Evolutionary conservation across 2,329 filamentous ascomycete genomes (phyloP).

Genomic region (Diaporthe ilicicola): DNA sequence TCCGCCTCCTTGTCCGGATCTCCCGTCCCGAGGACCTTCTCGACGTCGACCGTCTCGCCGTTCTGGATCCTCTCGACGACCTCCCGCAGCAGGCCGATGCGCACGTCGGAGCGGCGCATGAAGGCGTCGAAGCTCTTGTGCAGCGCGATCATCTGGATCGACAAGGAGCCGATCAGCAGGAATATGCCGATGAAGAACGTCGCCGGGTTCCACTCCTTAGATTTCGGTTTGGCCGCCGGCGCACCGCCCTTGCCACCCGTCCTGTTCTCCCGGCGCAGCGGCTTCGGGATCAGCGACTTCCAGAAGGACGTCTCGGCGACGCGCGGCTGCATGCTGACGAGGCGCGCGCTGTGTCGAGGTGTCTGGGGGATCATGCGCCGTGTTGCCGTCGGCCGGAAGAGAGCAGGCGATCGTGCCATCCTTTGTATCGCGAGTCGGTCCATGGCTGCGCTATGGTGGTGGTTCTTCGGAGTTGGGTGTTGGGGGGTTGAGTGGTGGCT

Average conservation of each 20-base stretch:
- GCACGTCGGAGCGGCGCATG: conserved; percentile 78
- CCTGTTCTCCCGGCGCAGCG: conserved; percentile 56
- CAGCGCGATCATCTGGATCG: conserved; percentile 88
- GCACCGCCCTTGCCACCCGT: conserved; percentile 47
- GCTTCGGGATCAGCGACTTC: conserved; percentile 74
- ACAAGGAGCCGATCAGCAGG: conserved; percentile 90
- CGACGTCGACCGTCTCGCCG: conserved; percentile 85
- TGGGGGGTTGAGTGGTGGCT: no score
- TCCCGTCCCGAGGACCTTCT: conserved; percentile 81
- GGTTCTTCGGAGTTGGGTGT: neutral
- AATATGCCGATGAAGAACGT: conserved; percentile 86
- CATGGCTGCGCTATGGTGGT: conserved; percentile 10
- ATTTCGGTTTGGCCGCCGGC: conserved; percentile 52
- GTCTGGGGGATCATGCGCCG: neutral
- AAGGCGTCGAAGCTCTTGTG: conserved; percentile 79
- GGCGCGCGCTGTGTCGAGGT: conserved; percentile 8
- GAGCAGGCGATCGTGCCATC: neutral
- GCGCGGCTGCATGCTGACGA: conserved; percentile 38
- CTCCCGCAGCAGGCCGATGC: conserved; percentile 79
- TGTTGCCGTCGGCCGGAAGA: neutral
- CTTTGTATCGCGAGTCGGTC: conserved; percentile 23
- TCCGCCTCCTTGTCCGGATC: conserved; percentile 78
- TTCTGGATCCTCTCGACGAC: conserved; percentile 74
- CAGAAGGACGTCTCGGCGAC: conserved; percentile 64
- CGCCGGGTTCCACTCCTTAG: conserved; percentile 79